These are phyloP conservation scores for Apiotrichum mycotoxinovorans DNA, from an alignment of 1,284 basidiomycete genomes.

Conservation along the genomic window DNA sequence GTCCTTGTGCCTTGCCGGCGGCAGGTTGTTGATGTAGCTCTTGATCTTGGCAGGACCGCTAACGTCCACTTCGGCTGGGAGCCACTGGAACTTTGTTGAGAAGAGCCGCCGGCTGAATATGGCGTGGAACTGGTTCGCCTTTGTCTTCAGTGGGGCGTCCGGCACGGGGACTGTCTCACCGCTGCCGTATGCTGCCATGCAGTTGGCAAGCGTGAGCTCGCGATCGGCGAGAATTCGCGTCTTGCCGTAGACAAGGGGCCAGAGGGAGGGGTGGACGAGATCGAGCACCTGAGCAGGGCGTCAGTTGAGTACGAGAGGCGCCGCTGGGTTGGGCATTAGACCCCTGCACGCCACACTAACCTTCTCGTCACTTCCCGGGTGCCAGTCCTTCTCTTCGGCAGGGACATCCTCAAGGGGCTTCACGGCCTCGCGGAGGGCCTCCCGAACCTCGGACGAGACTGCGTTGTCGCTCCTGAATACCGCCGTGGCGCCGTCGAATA, in stretches of 20 bases:
- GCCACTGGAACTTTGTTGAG: slow-evolving; percentile 19
- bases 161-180: slow-evolving; percentile 5
- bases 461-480: slow-evolving; percentile 7
- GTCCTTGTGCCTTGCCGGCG: neutral
- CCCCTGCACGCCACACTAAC: neutral
- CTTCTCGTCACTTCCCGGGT: slow-evolving; percentile 13
- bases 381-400: slow-evolving; percentile 14
- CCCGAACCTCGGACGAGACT: neutral
- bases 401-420: slow-evolving; percentile 9
- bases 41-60: neutral
- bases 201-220: slow-evolving; percentile 1
- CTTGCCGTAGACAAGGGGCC: slow-evolving; percentile 15
- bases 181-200: neutral
- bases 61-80: slow-evolving; percentile 13
- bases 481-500: slow-evolving; percentile 2
- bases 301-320: too few species aligned
- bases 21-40: slow-evolving; percentile 18
- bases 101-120: neutral
- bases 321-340: too few species aligned
- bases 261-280: slow-evolving; percentile 18
- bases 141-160: neutral
- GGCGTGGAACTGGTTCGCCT: neutral
- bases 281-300: slow-evolving; percentile 5
- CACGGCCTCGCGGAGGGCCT: neutral
- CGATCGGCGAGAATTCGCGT: slow-evolving; percentile 8